Conservation (phyloP, 2,329 filamentous ascomycete genomes). For the Aspergillus quadrilineatus region DNA sequence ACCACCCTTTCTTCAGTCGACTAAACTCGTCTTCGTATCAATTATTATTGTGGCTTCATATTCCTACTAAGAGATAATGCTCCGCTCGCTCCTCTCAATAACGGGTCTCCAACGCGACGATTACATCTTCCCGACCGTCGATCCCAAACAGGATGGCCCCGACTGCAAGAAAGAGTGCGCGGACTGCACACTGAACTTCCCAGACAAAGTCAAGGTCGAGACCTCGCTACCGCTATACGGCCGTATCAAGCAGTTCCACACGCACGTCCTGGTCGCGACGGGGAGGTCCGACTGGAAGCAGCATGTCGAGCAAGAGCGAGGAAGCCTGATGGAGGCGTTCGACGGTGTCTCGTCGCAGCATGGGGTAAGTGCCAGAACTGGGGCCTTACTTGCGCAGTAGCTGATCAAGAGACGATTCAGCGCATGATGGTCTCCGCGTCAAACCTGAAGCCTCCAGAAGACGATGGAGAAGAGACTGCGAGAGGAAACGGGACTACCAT, state of each 20-base stretch:
- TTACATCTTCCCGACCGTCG: slow-evolving; percentile 40
- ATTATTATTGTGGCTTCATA: too few relatives aligned
- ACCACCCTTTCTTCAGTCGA: background rate
- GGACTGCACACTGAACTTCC: slow-evolving; percentile 38
- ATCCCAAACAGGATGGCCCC: slow-evolving; percentile 33
- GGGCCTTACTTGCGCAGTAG: background rate
- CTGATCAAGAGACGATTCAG: slow-evolving; percentile 16
- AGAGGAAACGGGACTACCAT: slow-evolving; percentile 59
- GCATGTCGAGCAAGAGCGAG: slow-evolving; percentile 37
- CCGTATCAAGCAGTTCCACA: slow-evolving; percentile 36
- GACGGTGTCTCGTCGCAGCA: slow-evolving; percentile 59
- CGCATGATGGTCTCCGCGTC: slow-evolving; percentile 39
- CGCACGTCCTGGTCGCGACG: slow-evolving; percentile 40
- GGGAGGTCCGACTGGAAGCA: slow-evolving; percentile 40
- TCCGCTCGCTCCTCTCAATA: slow-evolving; percentile 34
- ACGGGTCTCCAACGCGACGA: slow-evolving; percentile 23
- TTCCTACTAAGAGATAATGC: slow-evolving; percentile 20
- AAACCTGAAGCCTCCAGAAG: slow-evolving; percentile 28
- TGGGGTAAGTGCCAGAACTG: slow-evolving; percentile 53
- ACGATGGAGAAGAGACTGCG: slow-evolving; percentile 1
- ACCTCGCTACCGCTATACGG: slow-evolving; percentile 33
- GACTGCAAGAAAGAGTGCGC: slow-evolving; percentile 38
- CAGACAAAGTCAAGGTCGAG: slow-evolving; percentile 38
- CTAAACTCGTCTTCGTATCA: background rate
- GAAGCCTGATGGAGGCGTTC: slow-evolving; percentile 53